phyloP scores from a whole-genome alignment of 139 green algal genomes.

The Bryopsis sp. region DNA sequence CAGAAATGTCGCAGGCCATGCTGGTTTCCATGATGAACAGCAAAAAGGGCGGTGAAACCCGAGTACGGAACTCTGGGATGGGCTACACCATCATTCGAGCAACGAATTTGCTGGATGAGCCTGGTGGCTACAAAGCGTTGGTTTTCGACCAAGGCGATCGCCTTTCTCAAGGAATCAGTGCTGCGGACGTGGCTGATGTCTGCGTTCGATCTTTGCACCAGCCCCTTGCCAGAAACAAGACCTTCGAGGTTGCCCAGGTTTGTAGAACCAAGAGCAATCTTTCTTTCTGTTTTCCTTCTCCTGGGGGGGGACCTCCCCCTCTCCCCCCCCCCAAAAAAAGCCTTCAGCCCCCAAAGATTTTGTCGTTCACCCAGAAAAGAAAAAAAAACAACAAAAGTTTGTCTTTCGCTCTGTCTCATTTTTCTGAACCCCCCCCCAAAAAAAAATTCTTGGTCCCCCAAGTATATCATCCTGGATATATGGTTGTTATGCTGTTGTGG shows the following conservation, averaged over 20 bases:
- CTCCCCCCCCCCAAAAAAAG: no score
- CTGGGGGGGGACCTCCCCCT: no score
- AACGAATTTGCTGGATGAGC: conserved; percentile 70
- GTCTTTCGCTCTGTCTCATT: no score
- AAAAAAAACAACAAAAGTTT: no score
- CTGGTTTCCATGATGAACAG: conserved; percentile 36
- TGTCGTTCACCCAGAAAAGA: no score
- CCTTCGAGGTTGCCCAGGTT: conserved; percentile 90
- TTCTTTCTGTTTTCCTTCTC: no score
- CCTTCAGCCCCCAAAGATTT: no score
- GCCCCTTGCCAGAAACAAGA: conserved; percentile 84
- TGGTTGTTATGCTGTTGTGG: no score
- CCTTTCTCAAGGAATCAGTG: conserved; percentile 71
- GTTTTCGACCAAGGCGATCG: conserved; percentile 92
- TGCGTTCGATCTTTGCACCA: conserved; percentile 74
- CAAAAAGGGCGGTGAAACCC: conserved; percentile 76
- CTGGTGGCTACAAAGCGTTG: conserved; percentile 89
- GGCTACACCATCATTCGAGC: conserved; percentile 92
- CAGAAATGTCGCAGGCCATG: conserved; percentile 28
- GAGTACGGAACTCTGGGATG: conserved; percentile 72
- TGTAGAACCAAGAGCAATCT: no score
- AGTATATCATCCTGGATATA: no score
- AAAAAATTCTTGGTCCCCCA: no score
- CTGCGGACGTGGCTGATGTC: conserved; percentile 95
- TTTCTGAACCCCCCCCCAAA: no score